These are phyloP conservation scores for Lyophyllum decastes DNA, from an alignment of 768 basidiomycete genomes.

Conservation along the genomic window DNA sequence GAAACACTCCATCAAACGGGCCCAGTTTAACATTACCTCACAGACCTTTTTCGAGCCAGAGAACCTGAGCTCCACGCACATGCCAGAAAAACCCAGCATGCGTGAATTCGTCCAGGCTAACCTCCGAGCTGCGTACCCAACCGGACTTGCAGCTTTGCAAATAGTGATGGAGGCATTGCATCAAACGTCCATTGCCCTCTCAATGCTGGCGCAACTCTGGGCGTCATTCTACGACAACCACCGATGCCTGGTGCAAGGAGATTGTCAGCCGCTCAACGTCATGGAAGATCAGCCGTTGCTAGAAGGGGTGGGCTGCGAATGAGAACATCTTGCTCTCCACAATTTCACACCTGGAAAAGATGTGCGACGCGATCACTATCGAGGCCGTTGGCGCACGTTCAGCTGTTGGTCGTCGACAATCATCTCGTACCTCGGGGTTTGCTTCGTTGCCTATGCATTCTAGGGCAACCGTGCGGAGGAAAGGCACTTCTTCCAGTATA, in stretches of 20 bases:
- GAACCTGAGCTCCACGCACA: not conserved
- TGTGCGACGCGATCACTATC: constrained; percentile 7
- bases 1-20: not conserved
- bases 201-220: not conserved
- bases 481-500: not conserved
- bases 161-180: not conserved
- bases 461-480: not conserved
- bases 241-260: not conserved
- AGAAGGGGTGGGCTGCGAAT: constrained; percentile 5
- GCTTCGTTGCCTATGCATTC: not conserved
- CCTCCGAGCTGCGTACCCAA: constrained; percentile 1
- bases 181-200: not conserved
- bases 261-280: not conserved
- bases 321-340: not conserved
- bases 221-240: not conserved
- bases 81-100: not conserved
- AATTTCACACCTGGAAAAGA: not conserved
- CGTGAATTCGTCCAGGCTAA: constrained; percentile 6
- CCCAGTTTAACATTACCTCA: not conserved
- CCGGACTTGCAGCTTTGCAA: constrained; percentile 1
- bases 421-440: not conserved
- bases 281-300: not conserved
- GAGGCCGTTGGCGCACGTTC: not conserved
- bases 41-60: not conserved
- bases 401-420: not conserved